Evolutionary conservation across 2,329 filamentous ascomycete species (phyloP).

Genomic region (Penicillium sp.): DNA sequence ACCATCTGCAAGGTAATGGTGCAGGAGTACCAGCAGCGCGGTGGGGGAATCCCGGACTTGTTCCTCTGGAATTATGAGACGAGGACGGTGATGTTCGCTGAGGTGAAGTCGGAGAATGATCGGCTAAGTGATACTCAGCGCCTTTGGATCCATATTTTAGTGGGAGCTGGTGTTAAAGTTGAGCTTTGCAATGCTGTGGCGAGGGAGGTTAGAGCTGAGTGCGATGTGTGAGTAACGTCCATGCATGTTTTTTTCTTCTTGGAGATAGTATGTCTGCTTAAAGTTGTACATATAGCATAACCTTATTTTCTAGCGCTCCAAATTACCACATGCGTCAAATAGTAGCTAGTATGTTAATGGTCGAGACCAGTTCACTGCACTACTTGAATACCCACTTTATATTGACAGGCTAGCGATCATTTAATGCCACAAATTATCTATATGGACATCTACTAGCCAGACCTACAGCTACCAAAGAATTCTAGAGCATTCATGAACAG

Average conservation of each 20-base stretch:
- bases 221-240: neutral
- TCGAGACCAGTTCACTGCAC: neutral
- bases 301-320: neutral
- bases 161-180: constrained; percentile 78
- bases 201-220: constrained; percentile 49
- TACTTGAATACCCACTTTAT: neutral
- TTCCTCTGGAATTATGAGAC: constrained; percentile 73
- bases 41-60: constrained; percentile 86
- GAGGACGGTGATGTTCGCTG: constrained; percentile 70
- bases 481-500: constrained; percentile 10
- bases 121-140: constrained; percentile 92
- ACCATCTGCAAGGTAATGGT: constrained; percentile 90
- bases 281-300: neutral
- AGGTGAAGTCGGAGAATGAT: constrained; percentile 86
- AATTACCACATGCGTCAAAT: neutral
- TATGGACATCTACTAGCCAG: neutral
- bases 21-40: constrained; percentile 86
- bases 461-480: neutral
- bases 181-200: constrained; percentile 72
- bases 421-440: too few relatives aligned
- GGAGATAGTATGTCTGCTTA: neutral
- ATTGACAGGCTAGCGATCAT: neutral
- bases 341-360: neutral
- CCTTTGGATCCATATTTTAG: constrained; percentile 93
- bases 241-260: neutral